Evolutionary conservation across 805 yeast genomes (phyloP), one percentile per base, ranked within the genome.

Genomic region (Blastobotrys parvus): DNA sequence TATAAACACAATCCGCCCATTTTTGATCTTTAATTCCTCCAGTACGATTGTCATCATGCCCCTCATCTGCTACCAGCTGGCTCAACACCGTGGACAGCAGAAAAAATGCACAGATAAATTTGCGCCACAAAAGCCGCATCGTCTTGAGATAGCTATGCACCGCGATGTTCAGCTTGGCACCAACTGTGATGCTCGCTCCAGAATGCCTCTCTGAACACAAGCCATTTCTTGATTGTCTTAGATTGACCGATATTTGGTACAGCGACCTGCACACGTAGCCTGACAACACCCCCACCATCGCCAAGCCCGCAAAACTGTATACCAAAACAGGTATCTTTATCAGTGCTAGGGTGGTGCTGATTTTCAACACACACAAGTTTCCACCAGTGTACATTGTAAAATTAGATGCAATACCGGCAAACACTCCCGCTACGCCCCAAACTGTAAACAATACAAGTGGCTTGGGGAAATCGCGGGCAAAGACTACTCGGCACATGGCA

Each of bases 381-480:
- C 39, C 39, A 8, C 39, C 39, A 22, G 15, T 18, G 23, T 36
- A 36, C 10, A n/a, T 10, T 6, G 22, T 31, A 11, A 20, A 19
- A 10, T 19, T 31, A 16, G 35, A 38, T 10, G 33, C 18, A n/a
- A 33, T 19, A 15, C 45, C 45, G 5, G 38, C 33, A 19, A 38
- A 38, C 16, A 38, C 11, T 4, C 22, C 45, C 2, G 36, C 17
- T 3, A 38, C 17, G 16, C 18, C 20, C 20, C 20, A 11, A 13
- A 20, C 34, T 2, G 18, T 16, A 21, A 20, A 22, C 35, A 30
- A 11, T 11, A 19, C 5, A 6, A 17, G 13, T 10, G 16, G 19
- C 18, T 17, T 10, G 5, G n/a, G 18, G 11, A 30, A 20, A 3
- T 27, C 23, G 8, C 19, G 27, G 16, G 21, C 15, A 19, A 19